These are phyloP conservation scores for Salix koriyanagi DNA, from an alignment of 345 rosid species.

Conservation along the genomic window DNA sequence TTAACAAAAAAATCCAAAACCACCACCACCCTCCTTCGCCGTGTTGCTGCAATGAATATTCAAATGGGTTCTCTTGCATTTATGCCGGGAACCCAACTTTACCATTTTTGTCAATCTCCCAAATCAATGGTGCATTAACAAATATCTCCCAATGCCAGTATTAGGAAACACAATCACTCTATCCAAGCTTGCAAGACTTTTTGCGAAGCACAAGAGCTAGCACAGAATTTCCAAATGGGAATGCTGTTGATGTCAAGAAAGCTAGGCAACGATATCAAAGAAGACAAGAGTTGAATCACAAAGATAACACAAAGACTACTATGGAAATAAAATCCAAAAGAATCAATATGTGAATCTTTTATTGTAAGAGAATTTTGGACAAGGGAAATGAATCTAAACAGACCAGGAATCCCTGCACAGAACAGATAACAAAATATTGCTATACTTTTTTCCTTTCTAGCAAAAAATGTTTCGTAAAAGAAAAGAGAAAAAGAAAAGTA, in stretches of 20 bases:
- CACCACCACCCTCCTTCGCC: neutral
- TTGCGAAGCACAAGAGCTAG: neutral
- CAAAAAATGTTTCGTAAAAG: neutral
- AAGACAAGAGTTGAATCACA: neutral
- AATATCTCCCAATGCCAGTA: neutral
- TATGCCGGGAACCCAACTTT: slow-evolving; percentile 14
- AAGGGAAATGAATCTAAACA: neutral
- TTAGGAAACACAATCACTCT: neutral
- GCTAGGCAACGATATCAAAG: neutral
- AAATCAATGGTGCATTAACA: slow-evolving; percentile 3
- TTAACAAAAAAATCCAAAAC: neutral
- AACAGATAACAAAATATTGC: neutral
- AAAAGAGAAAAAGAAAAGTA: neutral
- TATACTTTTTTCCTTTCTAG: neutral
- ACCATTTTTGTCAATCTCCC: neutral
- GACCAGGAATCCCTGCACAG: slow-evolving; percentile 11
- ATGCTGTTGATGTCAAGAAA: neutral
- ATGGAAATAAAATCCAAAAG: neutral
- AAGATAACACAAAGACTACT: neutral
- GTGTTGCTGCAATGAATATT: neutral
- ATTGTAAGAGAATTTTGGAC: no score
- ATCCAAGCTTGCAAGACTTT: neutral
- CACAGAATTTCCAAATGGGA: neutral
- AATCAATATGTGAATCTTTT: neutral
- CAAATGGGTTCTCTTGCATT: slow-evolving; percentile 1